Conservation (phyloP, 1,284 basidiomycete species). For the Athelia sp. region DNA sequence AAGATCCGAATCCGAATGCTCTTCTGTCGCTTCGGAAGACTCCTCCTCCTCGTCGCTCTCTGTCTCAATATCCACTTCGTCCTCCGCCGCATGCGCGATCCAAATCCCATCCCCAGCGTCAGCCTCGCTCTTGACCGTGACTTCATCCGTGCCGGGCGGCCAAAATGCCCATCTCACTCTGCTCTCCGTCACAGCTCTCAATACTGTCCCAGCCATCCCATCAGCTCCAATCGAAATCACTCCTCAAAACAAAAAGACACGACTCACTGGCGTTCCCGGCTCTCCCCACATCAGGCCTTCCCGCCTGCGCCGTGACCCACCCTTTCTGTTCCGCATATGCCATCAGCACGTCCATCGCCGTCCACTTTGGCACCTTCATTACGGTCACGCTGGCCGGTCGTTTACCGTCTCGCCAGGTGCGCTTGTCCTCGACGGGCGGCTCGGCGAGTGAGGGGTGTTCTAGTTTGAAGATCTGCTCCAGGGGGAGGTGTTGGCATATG, state of each 20-base stretch:
- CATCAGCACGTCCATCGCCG: slow-evolving; percentile 75
- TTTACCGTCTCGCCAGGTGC: slow-evolving; percentile 62
- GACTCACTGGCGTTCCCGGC: slow-evolving; percentile 84
- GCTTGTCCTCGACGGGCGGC: slow-evolving; percentile 49
- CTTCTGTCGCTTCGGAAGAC: no score
- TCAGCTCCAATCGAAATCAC: slow-evolving; percentile 10
- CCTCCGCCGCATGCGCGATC: slow-evolving; percentile 38
- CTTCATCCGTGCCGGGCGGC: slow-evolving; percentile 49
- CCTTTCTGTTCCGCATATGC: slow-evolving; percentile 74
- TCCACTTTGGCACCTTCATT: slow-evolving; percentile 47
- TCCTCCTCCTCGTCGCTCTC: slow-evolving; percentile 26
- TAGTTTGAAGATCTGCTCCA: slow-evolving; percentile 71
- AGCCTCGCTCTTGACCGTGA: slow-evolving; percentile 14
- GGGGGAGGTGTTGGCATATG: slow-evolving; percentile 65
- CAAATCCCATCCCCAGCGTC: slow-evolving; percentile 37
- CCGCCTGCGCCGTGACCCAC: slow-evolving; percentile 87
- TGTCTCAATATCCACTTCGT: slow-evolving; percentile 26
- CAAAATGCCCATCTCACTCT: slow-evolving; percentile 82
- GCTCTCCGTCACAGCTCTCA: slow-evolving; percentile 77
- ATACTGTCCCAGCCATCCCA: slow-evolving; percentile 54
- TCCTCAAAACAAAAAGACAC: no score
- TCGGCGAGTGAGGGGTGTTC: slow-evolving; percentile 39
- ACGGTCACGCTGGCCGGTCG: slow-evolving; percentile 27
- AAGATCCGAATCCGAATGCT: slow-evolving; percentile 5
- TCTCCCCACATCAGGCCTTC: slow-evolving; percentile 81